Evolutionary conservation across 2,329 filamentous ascomycete species (phyloP), one percentile per base, ranked within the genome.

Genomic region (Dactylella cylindrospora): DNA sequence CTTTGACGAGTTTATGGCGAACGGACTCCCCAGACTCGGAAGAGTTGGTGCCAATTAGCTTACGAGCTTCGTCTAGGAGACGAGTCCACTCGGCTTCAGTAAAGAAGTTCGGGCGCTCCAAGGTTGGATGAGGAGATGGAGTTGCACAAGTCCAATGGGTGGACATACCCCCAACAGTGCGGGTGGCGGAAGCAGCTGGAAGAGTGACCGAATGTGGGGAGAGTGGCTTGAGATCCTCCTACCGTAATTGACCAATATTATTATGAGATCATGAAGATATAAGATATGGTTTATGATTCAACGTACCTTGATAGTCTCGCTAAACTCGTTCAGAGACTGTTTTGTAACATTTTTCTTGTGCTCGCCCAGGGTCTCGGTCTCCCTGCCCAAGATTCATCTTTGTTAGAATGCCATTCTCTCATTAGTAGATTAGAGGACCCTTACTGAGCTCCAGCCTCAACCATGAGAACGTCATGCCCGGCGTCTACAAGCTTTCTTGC

Each of bases 81-180:
- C 3, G 25, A 20, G 64, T 39, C 43, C 62, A 65, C 20, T 67
- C 46, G 1, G 61, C 41, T 6, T 68, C 41, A 0, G 20, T 31
- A 49, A 68, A 69, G 3, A 69, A 29, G n/a, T 59, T 59, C 28
- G 53, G 66, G n/a, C 49, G 2, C 36, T 69, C 33, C 50, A 64
- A 55, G 2, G 23, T 47, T 10, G 17, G 13, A 9, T 61, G 51
- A 17, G 55, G 65, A 3, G 40, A 19, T 9, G 66, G 53, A 29
- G 66, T 67, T 25, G 50, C 60, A 31, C 67, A 68, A 15, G 66
- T 70, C 69, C 69, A 71, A 25, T 70, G 66, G 8, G 66, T 47
- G 3, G 39, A 36, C 69, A 70, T 71, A 6, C 69, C 69, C 12
- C 69, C 68, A 2, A 70, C 52, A 12, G 38, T 29, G 5, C 67